A percentile compares a stretch with the other conserved stretches of the same genome.
Evolutionary conservation across 148 eudicot genomes (phyloP).

Genomic region (Hydrangea macrophylla): DNA sequence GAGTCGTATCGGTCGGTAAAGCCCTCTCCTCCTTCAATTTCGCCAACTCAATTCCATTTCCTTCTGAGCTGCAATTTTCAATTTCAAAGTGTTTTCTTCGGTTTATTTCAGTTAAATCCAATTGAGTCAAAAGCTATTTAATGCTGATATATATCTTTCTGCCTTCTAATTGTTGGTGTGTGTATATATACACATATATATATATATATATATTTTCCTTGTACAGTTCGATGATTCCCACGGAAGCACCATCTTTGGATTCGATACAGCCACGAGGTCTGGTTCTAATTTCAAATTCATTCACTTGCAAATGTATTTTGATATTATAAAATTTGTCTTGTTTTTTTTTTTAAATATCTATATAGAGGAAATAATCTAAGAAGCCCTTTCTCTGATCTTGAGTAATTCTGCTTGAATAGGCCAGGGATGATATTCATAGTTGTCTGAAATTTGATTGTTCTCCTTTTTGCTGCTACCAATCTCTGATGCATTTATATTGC

Average conservation of each 20-base stretch:
- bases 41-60: too few species aligned
- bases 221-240: slow-evolving; percentile 15
- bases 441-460: neutral
- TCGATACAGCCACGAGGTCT: slow-evolving; percentile 41
- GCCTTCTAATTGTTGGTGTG: too few species aligned
- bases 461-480: neutral
- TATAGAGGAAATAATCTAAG: neutral
- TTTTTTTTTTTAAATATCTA: neutral
- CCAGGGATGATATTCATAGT: neutral
- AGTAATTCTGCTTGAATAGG: neutral
- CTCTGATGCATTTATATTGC: neutral
- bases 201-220: slow-evolving; percentile 2
- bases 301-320: neutral
- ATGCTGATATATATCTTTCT: too few species aligned
- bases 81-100: too few species aligned
- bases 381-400: neutral
- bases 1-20: too few species aligned
- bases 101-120: too few species aligned
- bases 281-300: neutral
- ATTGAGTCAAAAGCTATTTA: too few species aligned
- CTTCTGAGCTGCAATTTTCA: too few species aligned
- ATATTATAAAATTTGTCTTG: neutral
- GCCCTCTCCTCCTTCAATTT: too few species aligned
- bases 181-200: too few species aligned
- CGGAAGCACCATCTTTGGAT: slow-evolving; percentile 10